phyloP scores from a whole-genome alignment of 352 stramenopile genomes.

The Pythium phragmiticola region DNA sequence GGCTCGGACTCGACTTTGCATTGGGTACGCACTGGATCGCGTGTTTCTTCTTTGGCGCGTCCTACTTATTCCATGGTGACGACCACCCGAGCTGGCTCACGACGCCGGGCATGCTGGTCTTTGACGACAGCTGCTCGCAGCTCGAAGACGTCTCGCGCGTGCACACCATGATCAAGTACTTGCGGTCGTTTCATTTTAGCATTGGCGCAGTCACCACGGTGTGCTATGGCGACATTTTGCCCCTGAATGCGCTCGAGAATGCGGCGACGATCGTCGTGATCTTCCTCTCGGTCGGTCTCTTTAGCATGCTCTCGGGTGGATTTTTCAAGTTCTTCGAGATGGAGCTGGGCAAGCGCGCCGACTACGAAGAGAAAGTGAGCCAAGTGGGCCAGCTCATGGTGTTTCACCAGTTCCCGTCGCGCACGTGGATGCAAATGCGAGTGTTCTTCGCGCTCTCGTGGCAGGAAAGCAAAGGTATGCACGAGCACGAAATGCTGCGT shows the following conservation, averaged over 20 bases:
- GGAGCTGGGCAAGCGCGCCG: slow-evolving; percentile 40
- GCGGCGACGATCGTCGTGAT: slow-evolving; percentile 34
- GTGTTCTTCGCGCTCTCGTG: slow-evolving; percentile 46
- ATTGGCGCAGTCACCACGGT: slow-evolving; percentile 41
- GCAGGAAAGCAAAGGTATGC: slow-evolving; percentile 48
- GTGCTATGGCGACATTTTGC: slow-evolving; percentile 42
- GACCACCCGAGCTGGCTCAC: slow-evolving; percentile 49
- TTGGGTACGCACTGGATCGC: slow-evolving; percentile 32
- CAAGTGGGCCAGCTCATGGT: slow-evolving; percentile 42
- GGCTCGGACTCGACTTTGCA: slow-evolving; percentile 34
- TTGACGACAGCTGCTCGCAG: slow-evolving; percentile 15
- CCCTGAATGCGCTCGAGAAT: slow-evolving; percentile 38
- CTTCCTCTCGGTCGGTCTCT: slow-evolving; percentile 39
- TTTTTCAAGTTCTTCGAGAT: slow-evolving; percentile 53
- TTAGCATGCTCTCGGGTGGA: slow-evolving; percentile 42
- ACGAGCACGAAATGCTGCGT: slow-evolving; percentile 42
- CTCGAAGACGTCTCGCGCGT: slow-evolving; percentile 28
- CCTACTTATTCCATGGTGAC: slow-evolving; percentile 39
- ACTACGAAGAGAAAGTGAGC: slow-evolving; percentile 48
- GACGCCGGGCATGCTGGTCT: slow-evolving; percentile 41
- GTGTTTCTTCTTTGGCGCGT: slow-evolving; percentile 44
- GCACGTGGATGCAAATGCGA: slow-evolving; percentile 47
- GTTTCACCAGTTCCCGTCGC: slow-evolving; percentile 41
- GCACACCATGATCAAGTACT: slow-evolving; percentile 27
- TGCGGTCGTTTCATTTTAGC: slow-evolving; percentile 39